These are phyloP conservation scores for Mikania micrantha DNA, from an alignment of 129 eudicot species.

Conservation along the genomic window DNA sequence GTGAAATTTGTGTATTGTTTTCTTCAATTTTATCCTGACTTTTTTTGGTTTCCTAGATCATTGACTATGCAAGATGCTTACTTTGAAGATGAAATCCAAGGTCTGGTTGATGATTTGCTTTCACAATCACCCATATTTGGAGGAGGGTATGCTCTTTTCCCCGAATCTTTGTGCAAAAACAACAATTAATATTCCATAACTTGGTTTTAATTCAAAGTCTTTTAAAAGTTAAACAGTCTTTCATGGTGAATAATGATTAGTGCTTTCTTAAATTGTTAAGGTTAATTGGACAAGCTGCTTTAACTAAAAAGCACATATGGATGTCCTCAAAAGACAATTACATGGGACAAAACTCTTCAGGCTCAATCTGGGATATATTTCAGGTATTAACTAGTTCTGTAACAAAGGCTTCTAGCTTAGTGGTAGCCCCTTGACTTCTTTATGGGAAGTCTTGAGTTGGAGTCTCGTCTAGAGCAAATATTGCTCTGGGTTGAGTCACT, in stretches of 20 bases:
- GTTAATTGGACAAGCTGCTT: slow-evolving; percentile 71
- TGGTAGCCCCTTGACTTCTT: too few species aligned
- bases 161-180: background rate
- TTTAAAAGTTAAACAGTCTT: background rate
- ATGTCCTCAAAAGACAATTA: slow-evolving; percentile 46
- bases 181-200: background rate
- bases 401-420: too few species aligned
- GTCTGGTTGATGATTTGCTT: slow-evolving; percentile 47
- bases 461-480: too few species aligned
- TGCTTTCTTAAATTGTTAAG: slow-evolving; percentile 25
- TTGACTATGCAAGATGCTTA: slow-evolving; percentile 75
- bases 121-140: slow-evolving; percentile 70
- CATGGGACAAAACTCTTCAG: slow-evolving; percentile 29
- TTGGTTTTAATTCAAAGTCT: background rate
- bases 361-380: slow-evolving; percentile 37
- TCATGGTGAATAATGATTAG: background rate
- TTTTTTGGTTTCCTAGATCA: slow-evolving; percentile 38
- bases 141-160: slow-evolving; percentile 63
- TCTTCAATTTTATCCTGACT: background rate
- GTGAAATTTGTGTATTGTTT: background rate
- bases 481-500: too few species aligned
- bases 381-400: slow-evolving; percentile 39
- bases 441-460: too few species aligned
- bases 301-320: slow-evolving; percentile 68
- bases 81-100: slow-evolving; percentile 55